Percentiles rank a stretch among this genome's conserved stretches.
phyloP scores from a whole-genome alignment of 805 yeast species.

The Schwanniomyces yamadae region DNA sequence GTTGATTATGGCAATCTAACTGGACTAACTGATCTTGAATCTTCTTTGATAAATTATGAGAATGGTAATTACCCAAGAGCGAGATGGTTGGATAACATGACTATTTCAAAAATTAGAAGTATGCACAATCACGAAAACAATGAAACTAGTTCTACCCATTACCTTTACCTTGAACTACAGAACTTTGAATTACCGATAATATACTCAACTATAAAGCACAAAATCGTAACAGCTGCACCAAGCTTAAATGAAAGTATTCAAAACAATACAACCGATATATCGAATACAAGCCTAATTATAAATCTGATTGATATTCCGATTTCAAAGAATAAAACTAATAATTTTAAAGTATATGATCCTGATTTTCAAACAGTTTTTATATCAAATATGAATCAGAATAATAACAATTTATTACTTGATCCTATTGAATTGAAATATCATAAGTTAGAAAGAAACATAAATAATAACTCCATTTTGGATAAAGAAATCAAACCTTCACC shows the following conservation, averaged over 20 bases:
- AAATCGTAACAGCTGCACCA: neutral
- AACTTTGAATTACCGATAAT: conserved; percentile 44
- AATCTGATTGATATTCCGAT: conserved; percentile 33
- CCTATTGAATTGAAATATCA: conserved; percentile 89
- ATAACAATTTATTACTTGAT: conserved; percentile 37
- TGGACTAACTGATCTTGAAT: conserved; percentile 42
- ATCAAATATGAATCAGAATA: conserved; percentile 5
- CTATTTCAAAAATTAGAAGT: conserved; percentile 53
- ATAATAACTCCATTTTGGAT: conserved; percentile 74
- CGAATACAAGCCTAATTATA: conserved; percentile 34
- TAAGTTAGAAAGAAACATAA: conserved; percentile 72
- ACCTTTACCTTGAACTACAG: conserved; percentile 40
- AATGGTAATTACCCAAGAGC: conserved; percentile 59
- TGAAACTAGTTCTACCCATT: conserved; percentile 13
- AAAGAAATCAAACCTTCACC: conserved; percentile 88
- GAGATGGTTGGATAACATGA: conserved; percentile 74
- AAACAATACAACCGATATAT: conserved; percentile 8
- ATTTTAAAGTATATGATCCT: conserved; percentile 44
- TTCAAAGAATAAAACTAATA: conserved; percentile 5
- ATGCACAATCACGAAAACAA: conserved; percentile 1
- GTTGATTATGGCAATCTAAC: conserved; percentile 20
- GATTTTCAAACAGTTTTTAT: conserved; percentile 24
- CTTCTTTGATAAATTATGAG: conserved; percentile 59
- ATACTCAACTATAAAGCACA: conserved; percentile 35
- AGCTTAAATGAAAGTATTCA: conserved; percentile 1